Base-by-base conservation (phyloP, 164 flowering plant species). In the Macadamia integrifolia region DNA sequence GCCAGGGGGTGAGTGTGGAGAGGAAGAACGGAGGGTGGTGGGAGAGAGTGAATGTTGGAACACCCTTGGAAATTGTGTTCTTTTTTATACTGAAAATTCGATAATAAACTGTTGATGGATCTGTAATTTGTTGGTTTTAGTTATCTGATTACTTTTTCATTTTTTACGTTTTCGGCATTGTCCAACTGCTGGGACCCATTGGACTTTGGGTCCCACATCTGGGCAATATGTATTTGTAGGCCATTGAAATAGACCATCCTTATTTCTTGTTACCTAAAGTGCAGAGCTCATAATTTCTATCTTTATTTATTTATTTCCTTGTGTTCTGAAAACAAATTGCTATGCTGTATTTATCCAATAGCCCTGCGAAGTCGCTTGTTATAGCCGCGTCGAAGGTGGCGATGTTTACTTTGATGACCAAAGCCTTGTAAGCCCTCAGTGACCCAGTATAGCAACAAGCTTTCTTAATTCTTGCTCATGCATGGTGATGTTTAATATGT, bases 301-400 rank as follows among this genome's bases (percentile, higher is more conserved):
- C 17, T 53, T 14, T 53, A 1, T 53, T 53, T 53, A 2, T 53
- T 53, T 14, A 53, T 53, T 53, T 53, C 15, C 57, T 53, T 46
- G 6, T 46, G 13, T 46, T 46, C 7, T 46, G 50, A 9, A 46
- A 46, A 46, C 50, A 46, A 4, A 46, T 46, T 46, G 50, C 7
- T 3, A 3, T 46, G 50, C 7, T 46, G 50, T 46, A 3, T 46
- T 46, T 46, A 8, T 76, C 58, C 48, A 43, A 70, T 67, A 95
- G 99, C 99, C 99, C 13, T 79, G 83, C 70, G 98, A 95, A 70
- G 82, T 92, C 79, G 97, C 88, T 72, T 88, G 93, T 84, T 95
- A 88, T 71, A 94, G 99, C 71, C 93, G 94, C 9, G 83, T 71
- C 15, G 97, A 92, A 81, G 91, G 85, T 70, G 99, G 96, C 40